Percentiles rank a stretch among this genome's conserved stretches.
Conservation (phyloP, 1,284 basidiomycete genomes). For the Puccinia polysora region DNA sequence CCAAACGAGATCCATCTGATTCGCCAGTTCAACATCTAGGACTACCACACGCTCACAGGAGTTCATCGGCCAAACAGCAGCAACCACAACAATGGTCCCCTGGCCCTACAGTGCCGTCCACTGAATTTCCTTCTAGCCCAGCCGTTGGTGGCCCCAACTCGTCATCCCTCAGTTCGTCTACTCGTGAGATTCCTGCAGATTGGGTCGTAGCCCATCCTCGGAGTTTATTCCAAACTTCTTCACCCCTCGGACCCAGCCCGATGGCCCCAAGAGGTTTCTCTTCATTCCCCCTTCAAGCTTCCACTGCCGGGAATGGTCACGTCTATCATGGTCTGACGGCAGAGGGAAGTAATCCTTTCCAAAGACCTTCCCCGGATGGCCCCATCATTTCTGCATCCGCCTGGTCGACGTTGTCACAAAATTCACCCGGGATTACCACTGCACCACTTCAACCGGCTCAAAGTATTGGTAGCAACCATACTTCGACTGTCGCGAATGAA, state of each 20-base stretch:
- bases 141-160: slow-evolving; percentile 10
- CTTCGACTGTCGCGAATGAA: neutral
- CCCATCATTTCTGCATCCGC: neutral
- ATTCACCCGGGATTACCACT: slow-evolving; percentile 4
- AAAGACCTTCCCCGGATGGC: slow-evolving; percentile 7
- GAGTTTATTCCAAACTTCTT: slow-evolving; percentile 23
- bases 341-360: slow-evolving; percentile 16
- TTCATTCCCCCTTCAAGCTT: slow-evolving; percentile 7
- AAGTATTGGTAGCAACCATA: neutral
- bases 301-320: neutral
- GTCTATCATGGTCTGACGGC: slow-evolving; percentile 10
- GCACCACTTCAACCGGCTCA: neutral
- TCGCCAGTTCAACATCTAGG: slow-evolving; percentile 35
- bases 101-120: neutral
- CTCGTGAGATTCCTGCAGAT: slow-evolving; percentile 25
- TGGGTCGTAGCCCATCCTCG: slow-evolving; percentile 29
- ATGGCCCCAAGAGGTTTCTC: neutral
- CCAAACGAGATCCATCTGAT: slow-evolving; percentile 21
- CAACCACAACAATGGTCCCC: slow-evolving; percentile 14
- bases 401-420: slow-evolving; percentile 16
- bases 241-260: slow-evolving; percentile 2
- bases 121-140: slow-evolving; percentile 1
- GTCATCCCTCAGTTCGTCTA: neutral
- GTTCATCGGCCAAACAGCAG: neutral
- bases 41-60: neutral